These are phyloP conservation scores for Alternaria triticina DNA, from an alignment of 2,329 filamentous ascomycete species.

Conservation along the genomic window DNA sequence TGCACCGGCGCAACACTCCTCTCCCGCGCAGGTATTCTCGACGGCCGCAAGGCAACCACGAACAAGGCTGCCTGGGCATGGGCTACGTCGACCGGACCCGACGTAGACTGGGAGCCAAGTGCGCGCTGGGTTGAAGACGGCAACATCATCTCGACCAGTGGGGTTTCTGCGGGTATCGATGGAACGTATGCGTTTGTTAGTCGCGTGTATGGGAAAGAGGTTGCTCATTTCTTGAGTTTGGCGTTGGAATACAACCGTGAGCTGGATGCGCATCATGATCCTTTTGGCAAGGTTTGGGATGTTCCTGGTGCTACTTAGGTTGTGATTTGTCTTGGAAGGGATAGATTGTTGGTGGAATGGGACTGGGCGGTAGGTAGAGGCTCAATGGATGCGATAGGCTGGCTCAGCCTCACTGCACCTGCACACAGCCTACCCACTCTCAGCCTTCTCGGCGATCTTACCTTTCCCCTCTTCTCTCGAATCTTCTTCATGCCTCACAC, in stretches of 20 bases:
- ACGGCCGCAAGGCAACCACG: slow-evolving; percentile 67
- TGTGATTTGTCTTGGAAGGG: accelerated
- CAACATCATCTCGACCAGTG: slow-evolving; percentile 70
- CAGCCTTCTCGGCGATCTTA: not conserved
- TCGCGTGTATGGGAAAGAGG: slow-evolving; percentile 60
- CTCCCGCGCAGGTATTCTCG: slow-evolving; percentile 65
- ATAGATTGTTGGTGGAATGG: not conserved
- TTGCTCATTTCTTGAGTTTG: slow-evolving; percentile 56
- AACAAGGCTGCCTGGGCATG: slow-evolving; percentile 65
- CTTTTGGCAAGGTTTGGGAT: slow-evolving; percentile 56
- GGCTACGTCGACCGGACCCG: slow-evolving; percentile 56
- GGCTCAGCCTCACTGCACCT: not conserved
- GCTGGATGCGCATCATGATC: slow-evolving; percentile 58
- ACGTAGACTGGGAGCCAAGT: slow-evolving; percentile 61
- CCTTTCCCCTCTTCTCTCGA: not conserved
- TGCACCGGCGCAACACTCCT: slow-evolving; percentile 69
- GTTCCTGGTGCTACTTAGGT: slow-evolving; percentile 13
- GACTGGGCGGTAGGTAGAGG: not conserved
- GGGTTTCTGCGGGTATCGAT: slow-evolving; percentile 68
- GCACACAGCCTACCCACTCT: not conserved
- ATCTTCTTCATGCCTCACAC: not conserved
- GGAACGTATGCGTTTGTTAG: slow-evolving; percentile 63
- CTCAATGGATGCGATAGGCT: not conserved
- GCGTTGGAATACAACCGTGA: slow-evolving; percentile 64
- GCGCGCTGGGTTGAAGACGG: slow-evolving; percentile 69